These are phyloP conservation scores for Stenocarpella maydis DNA, from an alignment of 2,329 filamentous ascomycete species.

Conservation along the genomic window DNA sequence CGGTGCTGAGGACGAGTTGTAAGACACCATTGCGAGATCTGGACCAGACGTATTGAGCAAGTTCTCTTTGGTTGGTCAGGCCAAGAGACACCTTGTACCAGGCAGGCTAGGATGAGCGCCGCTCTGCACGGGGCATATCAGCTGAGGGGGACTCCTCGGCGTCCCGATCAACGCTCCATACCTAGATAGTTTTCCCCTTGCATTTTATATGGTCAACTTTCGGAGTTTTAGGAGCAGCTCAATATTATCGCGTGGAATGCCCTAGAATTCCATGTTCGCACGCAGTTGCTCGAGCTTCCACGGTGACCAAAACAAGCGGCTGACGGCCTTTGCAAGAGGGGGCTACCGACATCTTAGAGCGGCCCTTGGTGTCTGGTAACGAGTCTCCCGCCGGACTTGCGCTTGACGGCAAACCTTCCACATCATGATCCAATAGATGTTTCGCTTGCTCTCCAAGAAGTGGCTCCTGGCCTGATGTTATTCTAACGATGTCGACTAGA, in stretches of 20 bases:
- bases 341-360: too few species aligned
- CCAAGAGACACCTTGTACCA: too few species aligned
- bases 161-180: neutral
- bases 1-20: slow-evolving; percentile 31
- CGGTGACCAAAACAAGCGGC: too few species aligned
- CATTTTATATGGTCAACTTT: neutral
- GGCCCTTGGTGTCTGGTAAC: too few species aligned
- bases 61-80: neutral
- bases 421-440: too few species aligned
- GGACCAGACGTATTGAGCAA: neutral
- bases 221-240: neutral
- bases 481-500: too few species aligned
- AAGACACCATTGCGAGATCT: neutral
- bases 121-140: neutral
- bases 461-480: too few species aligned
- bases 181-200: neutral
- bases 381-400: too few species aligned
- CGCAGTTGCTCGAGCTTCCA: too few species aligned
- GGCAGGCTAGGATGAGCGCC: neutral
- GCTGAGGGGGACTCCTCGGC: neutral
- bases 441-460: too few species aligned
- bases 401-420: too few species aligned
- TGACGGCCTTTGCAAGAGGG: too few species aligned
- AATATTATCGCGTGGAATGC: neutral
- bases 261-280: neutral